phyloP scores from a whole-genome alignment of 176 grass and related monocot genomes.

The Juncus effusus region DNA sequence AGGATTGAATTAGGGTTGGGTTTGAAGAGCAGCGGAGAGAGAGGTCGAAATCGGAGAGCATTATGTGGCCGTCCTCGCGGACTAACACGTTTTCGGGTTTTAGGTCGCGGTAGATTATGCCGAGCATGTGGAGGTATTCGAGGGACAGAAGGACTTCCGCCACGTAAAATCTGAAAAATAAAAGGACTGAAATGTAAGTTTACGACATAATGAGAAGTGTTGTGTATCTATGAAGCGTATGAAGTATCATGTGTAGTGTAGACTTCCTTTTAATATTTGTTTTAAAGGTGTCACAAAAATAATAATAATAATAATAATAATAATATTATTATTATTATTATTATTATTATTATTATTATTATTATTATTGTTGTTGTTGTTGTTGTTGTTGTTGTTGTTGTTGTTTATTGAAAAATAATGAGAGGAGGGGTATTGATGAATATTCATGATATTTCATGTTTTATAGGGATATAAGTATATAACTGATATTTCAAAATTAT shows the following conservation, averaged over 20 bases:
- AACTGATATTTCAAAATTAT: too few relatives aligned
- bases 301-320: too few relatives aligned
- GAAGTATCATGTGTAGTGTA: conserved; percentile 17
- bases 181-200: conserved; percentile 13
- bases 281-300: too few relatives aligned
- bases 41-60: conserved; percentile 86
- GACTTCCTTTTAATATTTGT: not conserved
- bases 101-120: conserved; percentile 92
- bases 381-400: too few relatives aligned
- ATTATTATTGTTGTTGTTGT: too few relatives aligned
- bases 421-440: too few relatives aligned
- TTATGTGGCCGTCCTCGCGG: conserved; percentile 85
- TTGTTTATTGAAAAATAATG: too few relatives aligned
- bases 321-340: too few relatives aligned
- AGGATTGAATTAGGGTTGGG: conserved; percentile 57
- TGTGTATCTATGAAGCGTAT: not conserved
- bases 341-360: too few relatives aligned
- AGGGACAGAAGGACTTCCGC: conserved; percentile 78
- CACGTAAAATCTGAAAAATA: conserved; percentile 77
- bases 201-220: not conserved
- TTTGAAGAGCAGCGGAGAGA: conserved; percentile 66
- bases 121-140: conserved; percentile 91
- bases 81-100: conserved; percentile 95
- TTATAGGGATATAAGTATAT: too few relatives aligned
- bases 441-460: too few relatives aligned